These are phyloP conservation scores for Rhododendron williamsianum DNA, from an alignment of 148 eudicot genomes.

Conservation along the genomic window DNA sequence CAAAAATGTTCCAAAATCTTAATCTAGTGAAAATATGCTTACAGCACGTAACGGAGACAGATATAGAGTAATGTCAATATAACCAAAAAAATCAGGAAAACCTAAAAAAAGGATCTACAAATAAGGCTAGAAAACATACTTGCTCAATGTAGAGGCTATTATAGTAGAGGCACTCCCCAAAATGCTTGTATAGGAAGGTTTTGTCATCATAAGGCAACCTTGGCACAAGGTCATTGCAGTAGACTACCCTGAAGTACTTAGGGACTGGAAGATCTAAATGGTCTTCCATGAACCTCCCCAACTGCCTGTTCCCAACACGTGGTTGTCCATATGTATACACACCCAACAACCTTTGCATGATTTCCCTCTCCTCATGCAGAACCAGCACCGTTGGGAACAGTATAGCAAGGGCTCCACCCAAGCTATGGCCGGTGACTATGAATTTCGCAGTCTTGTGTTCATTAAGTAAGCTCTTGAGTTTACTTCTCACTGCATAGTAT, in stretches of 20 bases:
- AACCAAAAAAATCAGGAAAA: neutral
- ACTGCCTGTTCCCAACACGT: conserved; percentile 41
- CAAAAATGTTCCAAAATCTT: neutral
- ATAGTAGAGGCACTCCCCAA: conserved; percentile 48
- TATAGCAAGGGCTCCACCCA: conserved; percentile 56
- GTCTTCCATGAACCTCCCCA: conserved; percentile 40
- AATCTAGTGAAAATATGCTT: neutral
- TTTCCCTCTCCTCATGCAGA: conserved; percentile 36
- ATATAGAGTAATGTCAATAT: neutral
- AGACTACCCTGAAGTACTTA: conserved; percentile 47
- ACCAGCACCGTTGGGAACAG: conserved; percentile 44
- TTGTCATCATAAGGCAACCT: conserved; percentile 53
- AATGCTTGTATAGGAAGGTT: conserved; percentile 57
- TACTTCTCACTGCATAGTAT: conserved; percentile 36
- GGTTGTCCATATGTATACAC: conserved; percentile 54
- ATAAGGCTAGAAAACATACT: conserved; percentile 19
- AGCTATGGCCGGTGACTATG: conserved; percentile 51
- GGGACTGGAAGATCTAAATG: conserved; percentile 22
- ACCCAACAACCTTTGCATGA: conserved; percentile 34
- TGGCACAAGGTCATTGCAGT: conserved; percentile 56
- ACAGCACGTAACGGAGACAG: neutral
- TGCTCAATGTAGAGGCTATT: conserved; percentile 43
- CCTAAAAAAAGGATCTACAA: neutral
- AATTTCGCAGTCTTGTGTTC: conserved; percentile 50
- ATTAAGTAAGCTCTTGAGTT: conserved; percentile 37